phyloP scores from a whole-genome alignment of 139 green algal species.

The Bryopsis sp. region DNA sequence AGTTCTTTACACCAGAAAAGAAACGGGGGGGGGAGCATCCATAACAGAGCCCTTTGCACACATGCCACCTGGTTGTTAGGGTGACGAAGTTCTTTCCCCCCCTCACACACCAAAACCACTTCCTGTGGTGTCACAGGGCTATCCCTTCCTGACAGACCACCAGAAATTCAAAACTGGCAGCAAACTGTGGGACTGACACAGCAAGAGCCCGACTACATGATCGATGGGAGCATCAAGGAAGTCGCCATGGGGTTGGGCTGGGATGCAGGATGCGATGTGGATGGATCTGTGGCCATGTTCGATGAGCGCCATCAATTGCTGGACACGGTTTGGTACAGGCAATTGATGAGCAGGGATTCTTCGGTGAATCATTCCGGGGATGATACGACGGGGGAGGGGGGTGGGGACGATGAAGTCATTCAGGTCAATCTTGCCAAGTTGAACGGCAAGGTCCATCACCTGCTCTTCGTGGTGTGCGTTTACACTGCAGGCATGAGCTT shows the following conservation, averaged over 20 bases:
- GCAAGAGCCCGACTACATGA: not conserved
- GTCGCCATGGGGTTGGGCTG: conserved; percentile 1
- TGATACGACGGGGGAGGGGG: conserved; percentile 4
- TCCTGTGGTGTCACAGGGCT: too few species aligned
- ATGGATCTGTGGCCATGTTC: conserved; percentile 1
- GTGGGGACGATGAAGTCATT: conserved; percentile 9
- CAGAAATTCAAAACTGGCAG: not conserved
- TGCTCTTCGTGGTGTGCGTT: conserved; percentile 9
- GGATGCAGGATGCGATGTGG: conserved; percentile 4
- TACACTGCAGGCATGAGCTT: conserved; percentile 5
- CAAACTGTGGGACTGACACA: not conserved
- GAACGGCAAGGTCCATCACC: not conserved
- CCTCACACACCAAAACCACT: too few species aligned
- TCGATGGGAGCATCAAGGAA: not conserved
- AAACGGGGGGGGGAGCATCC: too few species aligned
- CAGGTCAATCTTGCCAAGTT: not conserved
- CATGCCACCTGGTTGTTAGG: too few species aligned
- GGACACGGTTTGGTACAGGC: not conserved
- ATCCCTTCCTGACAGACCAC: too few species aligned
- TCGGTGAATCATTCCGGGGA: conserved; percentile 6
- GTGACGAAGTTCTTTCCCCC: too few species aligned
- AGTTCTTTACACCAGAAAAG: too few species aligned
- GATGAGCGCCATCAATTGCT: not conserved
- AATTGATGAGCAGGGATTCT: not conserved
- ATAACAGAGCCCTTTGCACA: too few species aligned